These are phyloP conservation scores for Phragmites australis DNA, from an alignment of 176 grass and related monocot genomes.

Conservation along the genomic window DNA sequence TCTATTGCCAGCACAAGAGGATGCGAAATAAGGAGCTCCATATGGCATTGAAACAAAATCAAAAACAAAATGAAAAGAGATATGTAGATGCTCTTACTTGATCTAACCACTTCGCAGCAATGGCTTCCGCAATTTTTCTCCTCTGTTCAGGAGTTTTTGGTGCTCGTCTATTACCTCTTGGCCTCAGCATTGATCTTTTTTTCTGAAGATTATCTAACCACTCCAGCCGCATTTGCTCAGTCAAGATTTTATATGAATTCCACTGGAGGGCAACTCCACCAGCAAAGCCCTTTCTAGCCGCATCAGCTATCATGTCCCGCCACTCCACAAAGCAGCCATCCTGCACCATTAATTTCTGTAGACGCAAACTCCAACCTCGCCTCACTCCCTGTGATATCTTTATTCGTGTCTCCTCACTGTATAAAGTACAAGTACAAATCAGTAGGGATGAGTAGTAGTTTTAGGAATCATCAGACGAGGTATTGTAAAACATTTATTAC, in stretches of 20 bases:
- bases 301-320: constrained; percentile 75
- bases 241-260: constrained; percentile 80
- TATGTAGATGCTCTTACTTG: constrained; percentile 44
- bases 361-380: constrained; percentile 66
- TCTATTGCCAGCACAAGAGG: not conserved
- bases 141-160: constrained; percentile 82
- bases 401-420: constrained; percentile 71
- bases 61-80: not conserved
- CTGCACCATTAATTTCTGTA: constrained; percentile 60
- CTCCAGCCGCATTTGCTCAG: constrained; percentile 59
- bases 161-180: constrained; percentile 57
- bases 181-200: constrained; percentile 56
- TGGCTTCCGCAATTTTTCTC: constrained; percentile 88
- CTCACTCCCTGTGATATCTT: constrained; percentile 76
- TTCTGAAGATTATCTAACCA: constrained; percentile 58
- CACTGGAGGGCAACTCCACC: constrained; percentile 69
- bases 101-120: constrained; percentile 90
- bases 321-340: constrained; percentile 77
- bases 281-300: constrained; percentile 61
- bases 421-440: constrained; percentile 32
- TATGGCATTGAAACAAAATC: not conserved
- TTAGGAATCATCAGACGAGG: not conserved
- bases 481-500: constrained; percentile 12
- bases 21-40: not conserved
- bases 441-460: constrained; percentile 15